Base-by-base conservation (phyloP, 192 early-diverging fungal genomes). In the Chytriomyces sp. region DNA sequence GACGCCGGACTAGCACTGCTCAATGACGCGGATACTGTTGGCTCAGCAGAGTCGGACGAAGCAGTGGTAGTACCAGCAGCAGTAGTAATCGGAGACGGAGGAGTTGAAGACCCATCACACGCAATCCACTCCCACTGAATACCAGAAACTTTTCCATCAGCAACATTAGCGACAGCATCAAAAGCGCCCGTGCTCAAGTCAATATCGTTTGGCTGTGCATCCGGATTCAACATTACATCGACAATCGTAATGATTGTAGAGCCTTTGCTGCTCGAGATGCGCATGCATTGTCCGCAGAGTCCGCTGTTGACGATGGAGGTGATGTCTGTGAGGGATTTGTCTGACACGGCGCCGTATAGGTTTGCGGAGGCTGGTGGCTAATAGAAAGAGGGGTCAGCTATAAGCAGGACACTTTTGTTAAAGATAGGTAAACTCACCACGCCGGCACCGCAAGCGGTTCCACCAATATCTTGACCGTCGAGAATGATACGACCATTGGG, bases 311-410 rank as follows among this genome's bases (percentile, higher is more conserved):
- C 26, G 16, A 28, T 28, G 16, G 66, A 67, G 2, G 28, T 18
- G 11, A 13, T 1, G 46, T 67, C 46, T 13, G 66, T 45, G 0
- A 67, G 66, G 13, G 18, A 69, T 13, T 28, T 44, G 20, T 44
- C 47, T 20, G 68, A 69, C 16, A 69, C 68, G 45, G 68, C 68
- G 11, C 48, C 68, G 43, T 53, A 69, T 5, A 57, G 20, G 53
- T 0, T 57, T 57, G 53, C 53, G 53, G 13, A 20, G 53, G 20
- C 20, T 13, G 53, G 20, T 5, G 20, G 53, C 20, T 57, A 13
- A 3, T 5, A 20, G 20, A 5, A 20, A 57, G 13, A 3, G 1
- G 53, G 5, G 13, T 57, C 3, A 20, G 53, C 5, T 20, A 20
- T 2, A 20, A 57, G 35, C n/a, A 8, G 50, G 8, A 10, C 50